phyloP scores from a whole-genome alignment of 345 rosid species.

The Aquilaria malaccensis region DNA sequence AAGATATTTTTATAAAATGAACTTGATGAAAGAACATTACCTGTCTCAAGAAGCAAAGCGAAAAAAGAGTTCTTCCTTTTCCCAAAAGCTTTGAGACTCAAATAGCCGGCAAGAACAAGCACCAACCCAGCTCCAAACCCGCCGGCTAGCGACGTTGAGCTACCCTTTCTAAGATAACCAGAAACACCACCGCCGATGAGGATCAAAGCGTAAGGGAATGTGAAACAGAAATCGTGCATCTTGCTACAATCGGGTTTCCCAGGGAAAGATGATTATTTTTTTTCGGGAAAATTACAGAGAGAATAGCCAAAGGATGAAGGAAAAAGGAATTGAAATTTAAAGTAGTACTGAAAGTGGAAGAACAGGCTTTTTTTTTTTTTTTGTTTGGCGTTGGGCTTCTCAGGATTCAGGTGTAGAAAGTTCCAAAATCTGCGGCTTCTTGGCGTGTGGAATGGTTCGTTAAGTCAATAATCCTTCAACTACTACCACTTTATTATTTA shows the following conservation, averaged over 20 bases:
- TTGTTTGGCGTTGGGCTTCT: too few relatives aligned
- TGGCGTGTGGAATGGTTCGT: too few relatives aligned
- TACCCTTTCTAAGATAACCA: slow-evolving; percentile 71
- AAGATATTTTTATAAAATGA: neutral
- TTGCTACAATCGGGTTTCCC: too few relatives aligned
- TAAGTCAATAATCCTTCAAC: too few relatives aligned
- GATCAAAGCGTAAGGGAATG: slow-evolving; percentile 87
- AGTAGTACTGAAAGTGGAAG: too few relatives aligned
- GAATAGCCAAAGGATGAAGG: slow-evolving; percentile 6
- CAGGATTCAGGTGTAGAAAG: too few relatives aligned
- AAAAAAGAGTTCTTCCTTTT: slow-evolving; percentile 55
- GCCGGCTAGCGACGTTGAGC: slow-evolving; percentile 73
- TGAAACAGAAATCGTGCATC: slow-evolving; percentile 97
- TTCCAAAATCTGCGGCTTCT: too few relatives aligned
- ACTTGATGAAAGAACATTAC: slow-evolving; percentile 18
- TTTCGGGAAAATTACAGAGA: too few relatives aligned
- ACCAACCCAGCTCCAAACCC: slow-evolving; percentile 71
- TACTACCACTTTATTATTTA: too few relatives aligned
- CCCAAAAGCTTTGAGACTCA: slow-evolving; percentile 82
- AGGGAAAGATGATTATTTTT: neutral
- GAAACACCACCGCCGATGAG: slow-evolving; percentile 73
- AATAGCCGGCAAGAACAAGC: slow-evolving; percentile 70
- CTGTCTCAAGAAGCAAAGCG: slow-evolving; percentile 68
- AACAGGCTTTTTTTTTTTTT: too few relatives aligned
- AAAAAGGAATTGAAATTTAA: too few relatives aligned